phyloP scores from a whole-genome alignment of 768 basidiomycete species.

The Dendrothele bispora region DNA sequence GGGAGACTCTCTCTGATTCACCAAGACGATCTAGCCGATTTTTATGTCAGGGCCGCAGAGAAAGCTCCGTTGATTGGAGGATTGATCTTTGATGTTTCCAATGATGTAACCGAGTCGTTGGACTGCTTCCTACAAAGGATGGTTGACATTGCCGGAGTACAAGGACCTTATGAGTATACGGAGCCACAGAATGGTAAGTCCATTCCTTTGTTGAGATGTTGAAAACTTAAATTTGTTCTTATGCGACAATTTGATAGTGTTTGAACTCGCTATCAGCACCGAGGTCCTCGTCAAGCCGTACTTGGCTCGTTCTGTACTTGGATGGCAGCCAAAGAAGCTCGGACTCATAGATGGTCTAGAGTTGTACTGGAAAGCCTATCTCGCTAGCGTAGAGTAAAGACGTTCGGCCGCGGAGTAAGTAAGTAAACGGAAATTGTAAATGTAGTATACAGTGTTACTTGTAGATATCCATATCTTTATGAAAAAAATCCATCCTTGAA shows the following conservation, averaged over 20 bases:
- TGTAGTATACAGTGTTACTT: no score
- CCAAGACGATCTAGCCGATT: constrained; percentile 44
- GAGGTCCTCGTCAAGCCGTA: constrained; percentile 34
- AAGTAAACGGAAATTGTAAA: no score
- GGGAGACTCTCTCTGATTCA: constrained; percentile 34
- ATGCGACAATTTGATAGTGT: no score
- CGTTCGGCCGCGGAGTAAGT: no score
- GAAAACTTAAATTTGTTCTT: no score
- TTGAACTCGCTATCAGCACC: constrained; percentile 32
- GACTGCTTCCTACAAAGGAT: constrained; percentile 39
- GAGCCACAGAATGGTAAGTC: constrained; percentile 37
- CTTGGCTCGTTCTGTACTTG: constrained; percentile 39
- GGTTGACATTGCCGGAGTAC: constrained; percentile 35
- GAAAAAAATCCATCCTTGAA: no score
- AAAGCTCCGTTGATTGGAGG: constrained; percentile 34
- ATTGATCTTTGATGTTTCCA: constrained; percentile 40
- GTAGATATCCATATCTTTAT: no score
- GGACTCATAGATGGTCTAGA: constrained; percentile 43
- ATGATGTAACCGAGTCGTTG: constrained; percentile 37
- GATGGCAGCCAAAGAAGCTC: constrained; percentile 42
- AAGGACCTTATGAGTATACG: constrained; percentile 33
- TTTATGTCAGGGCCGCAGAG: constrained; percentile 41
- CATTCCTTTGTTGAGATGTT: no score
- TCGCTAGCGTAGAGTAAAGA: no score
- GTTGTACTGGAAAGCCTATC: constrained; percentile 37